A percentile compares a stretch with the other conserved stretches of the same genome.
Evolutionary conservation across 345 rosid genomes (phyloP).

Genomic region (Gossypium bickii): DNA sequence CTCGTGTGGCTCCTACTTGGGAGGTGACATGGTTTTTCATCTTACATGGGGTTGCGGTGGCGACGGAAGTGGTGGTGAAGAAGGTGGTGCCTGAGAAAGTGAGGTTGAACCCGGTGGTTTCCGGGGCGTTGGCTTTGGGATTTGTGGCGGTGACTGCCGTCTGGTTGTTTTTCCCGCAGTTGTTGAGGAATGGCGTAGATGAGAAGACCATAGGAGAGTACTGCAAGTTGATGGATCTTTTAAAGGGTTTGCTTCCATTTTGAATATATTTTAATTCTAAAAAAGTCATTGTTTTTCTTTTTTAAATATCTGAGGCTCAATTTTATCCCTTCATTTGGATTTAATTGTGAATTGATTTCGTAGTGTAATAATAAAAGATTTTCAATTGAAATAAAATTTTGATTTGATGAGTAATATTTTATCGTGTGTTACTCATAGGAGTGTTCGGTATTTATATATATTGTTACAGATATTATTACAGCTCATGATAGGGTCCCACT

Average conservation of each 20-base stretch:
- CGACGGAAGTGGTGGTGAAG: constrained; percentile 43
- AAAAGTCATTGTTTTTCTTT: too few relatives aligned
- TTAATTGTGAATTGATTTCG: too few relatives aligned
- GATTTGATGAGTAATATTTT: too few relatives aligned
- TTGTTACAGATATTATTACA: too few relatives aligned
- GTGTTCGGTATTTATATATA: too few relatives aligned
- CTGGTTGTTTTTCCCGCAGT: constrained; percentile 51
- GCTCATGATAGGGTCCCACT: accelerated
- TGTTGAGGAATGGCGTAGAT: constrained; percentile 34
- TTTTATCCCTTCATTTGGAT: too few relatives aligned
- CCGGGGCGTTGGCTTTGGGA: constrained; percentile 31
- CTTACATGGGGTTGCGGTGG: constrained; percentile 50
- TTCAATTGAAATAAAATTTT: too few relatives aligned
- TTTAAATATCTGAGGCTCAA: too few relatives aligned
- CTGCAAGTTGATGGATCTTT: constrained; percentile 16
- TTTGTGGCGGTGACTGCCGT: constrained; percentile 36
- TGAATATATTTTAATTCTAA: background rate
- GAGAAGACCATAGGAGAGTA: constrained; percentile 35
- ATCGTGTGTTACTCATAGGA: too few relatives aligned
- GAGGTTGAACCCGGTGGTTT: constrained; percentile 24
- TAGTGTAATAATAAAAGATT: too few relatives aligned
- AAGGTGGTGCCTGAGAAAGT: constrained; percentile 8
- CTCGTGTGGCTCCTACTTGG: constrained; percentile 59
- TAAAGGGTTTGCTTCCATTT: constrained; percentile 5
- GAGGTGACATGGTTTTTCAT: constrained; percentile 69